These are phyloP conservation scores for Phytopythium delawarense DNA, from an alignment of 352 stramenopile species.

Conservation along the genomic window DNA sequence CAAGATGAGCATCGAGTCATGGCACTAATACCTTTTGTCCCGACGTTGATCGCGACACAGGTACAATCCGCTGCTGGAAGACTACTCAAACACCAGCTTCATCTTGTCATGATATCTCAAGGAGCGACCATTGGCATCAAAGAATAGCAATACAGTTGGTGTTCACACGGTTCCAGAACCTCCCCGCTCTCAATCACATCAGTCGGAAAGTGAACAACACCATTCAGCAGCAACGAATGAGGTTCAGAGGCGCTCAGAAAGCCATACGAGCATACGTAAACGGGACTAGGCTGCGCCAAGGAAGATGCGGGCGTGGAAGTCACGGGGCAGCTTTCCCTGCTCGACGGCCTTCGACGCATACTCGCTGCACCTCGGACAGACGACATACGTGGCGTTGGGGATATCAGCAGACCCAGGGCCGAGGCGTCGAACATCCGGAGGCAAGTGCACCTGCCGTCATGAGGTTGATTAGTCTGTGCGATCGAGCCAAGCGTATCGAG, in stretches of 20 bases:
- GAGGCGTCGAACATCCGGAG: conserved; percentile 30
- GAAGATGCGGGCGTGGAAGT: conserved; percentile 33
- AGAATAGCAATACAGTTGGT: background rate
- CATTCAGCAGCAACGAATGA: background rate
- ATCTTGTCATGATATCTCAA: conserved; percentile 58
- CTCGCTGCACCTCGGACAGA: conserved; percentile 49
- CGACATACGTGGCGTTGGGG: conserved; percentile 44
- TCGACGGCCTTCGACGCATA: conserved; percentile 30
- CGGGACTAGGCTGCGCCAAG: background rate
- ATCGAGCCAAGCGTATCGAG: background rate
- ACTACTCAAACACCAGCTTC: conserved; percentile 90
- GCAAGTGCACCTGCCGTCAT: conserved; percentile 39
- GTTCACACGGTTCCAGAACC: background rate
- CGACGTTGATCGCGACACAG: conserved; percentile 21
- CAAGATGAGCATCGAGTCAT: background rate
- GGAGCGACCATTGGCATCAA: background rate
- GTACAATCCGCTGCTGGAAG: conserved; percentile 88
- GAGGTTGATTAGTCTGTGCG: background rate
- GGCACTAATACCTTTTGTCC: background rate
- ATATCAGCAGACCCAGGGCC: conserved; percentile 51
- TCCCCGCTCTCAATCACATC: background rate
- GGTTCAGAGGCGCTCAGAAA: background rate
- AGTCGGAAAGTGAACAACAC: background rate
- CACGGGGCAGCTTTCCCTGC: conserved; percentile 36
- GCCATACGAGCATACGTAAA: background rate